A percentile compares a stretch with the other conserved stretches of the same genome.
These are phyloP conservation scores for Zygotorulaspora chibaensis DNA, from an alignment of 805 yeast species.

Conservation along the genomic window DNA sequence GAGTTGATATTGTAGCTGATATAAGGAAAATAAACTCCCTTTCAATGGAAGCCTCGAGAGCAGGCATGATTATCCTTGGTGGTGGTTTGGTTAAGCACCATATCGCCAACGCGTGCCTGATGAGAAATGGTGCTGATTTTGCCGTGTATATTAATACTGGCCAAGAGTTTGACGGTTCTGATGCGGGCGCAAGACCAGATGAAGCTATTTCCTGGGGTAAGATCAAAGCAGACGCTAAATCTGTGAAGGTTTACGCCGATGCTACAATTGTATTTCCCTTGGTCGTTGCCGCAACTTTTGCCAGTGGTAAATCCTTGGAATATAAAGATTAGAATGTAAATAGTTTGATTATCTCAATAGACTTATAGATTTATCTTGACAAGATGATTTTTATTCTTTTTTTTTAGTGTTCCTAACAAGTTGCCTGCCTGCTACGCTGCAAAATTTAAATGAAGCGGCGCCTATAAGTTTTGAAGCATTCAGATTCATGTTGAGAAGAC, in stretches of 20 bases:
- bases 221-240: conserved; percentile 88
- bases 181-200: conserved; percentile 98
- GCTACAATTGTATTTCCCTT: conserved; percentile 93
- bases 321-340: conserved; percentile 9
- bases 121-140: conserved; percentile 99
- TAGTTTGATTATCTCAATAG: neutral
- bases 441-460: no score
- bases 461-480: no score
- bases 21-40: conserved; percentile 86
- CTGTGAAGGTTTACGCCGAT: conserved; percentile 91
- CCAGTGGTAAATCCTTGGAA: conserved; percentile 42
- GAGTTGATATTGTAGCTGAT: conserved; percentile 91
- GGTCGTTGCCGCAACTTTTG: conserved; percentile 97
- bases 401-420: no score
- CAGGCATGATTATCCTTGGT: conserved; percentile 95
- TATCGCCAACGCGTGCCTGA: conserved; percentile 93
- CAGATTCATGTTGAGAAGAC: no score
- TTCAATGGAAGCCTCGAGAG: conserved; percentile 90
- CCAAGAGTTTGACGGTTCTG: conserved; percentile 98
- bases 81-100: conserved; percentile 97
- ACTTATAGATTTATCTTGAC: neutral
- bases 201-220: conserved; percentile 99
- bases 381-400: no score
- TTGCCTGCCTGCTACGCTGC: no score
- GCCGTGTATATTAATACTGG: conserved; percentile 98